Evolutionary conservation across 2,329 filamentous ascomycete genomes (phyloP).

Genomic region (Monilinia fructigena): DNA sequence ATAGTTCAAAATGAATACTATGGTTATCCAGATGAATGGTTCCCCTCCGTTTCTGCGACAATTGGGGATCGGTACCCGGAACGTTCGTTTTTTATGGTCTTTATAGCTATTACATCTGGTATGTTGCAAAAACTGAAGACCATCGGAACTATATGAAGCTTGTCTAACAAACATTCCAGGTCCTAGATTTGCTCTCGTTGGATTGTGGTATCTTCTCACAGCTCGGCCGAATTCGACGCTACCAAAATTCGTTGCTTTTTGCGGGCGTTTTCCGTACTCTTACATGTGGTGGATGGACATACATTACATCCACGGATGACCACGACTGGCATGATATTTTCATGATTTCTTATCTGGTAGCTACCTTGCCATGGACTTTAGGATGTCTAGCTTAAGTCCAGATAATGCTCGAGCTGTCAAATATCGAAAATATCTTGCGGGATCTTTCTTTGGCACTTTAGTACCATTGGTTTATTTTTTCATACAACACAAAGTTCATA

Average conservation of each 20-base stretch:
- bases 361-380: conserved; percentile 91
- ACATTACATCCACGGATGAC: conserved; percentile 96
- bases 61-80: conserved; percentile 98
- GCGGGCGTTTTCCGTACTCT: conserved; percentile 85
- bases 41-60: conserved; percentile 91
- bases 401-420: conserved; percentile 78
- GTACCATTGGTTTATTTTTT: conserved; percentile 94
- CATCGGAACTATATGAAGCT: conserved; percentile 1
- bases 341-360: conserved; percentile 97
- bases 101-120: conserved; percentile 94
- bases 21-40: conserved; percentile 93
- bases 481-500: conserved; percentile 97
- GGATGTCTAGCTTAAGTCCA: conserved; percentile 88
- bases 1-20: conserved; percentile 98
- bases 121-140: conserved; percentile 36
- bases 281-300: conserved; percentile 97
- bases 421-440: conserved; percentile 82
- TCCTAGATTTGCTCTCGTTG: conserved; percentile 86
- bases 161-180: conserved; percentile 50
- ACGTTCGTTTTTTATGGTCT: conserved; percentile 93
- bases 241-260: conserved; percentile 75
- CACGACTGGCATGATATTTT: conserved; percentile 99
- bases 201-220: conserved; percentile 88
- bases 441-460: conserved; percentile 85
- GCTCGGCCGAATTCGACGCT: conserved; percentile 70